A percentile compares a stretch with the other conserved stretches of the same genome.
phyloP scores from a whole-genome alignment of 495 filamentous ascomycete genomes.

The Daldinia concentrica region DNA sequence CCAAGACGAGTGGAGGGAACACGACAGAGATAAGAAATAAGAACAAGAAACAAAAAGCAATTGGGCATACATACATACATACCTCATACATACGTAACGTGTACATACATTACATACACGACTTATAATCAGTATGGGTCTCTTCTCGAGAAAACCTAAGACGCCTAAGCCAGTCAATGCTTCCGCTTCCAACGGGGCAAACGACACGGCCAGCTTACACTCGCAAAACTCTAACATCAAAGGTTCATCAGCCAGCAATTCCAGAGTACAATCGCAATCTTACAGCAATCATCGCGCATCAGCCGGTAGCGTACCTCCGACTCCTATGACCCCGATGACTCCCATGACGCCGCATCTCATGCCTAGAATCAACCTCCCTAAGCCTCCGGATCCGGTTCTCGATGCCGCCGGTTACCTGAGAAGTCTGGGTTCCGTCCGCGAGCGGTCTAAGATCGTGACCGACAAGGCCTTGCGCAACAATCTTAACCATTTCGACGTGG shows the following conservation, averaged over 20 bases:
- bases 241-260: constrained; percentile 39
- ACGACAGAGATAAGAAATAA: constrained; percentile 16
- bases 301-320: constrained; percentile 53
- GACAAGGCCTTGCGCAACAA: constrained; percentile 81
- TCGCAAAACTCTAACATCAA: constrained; percentile 48
- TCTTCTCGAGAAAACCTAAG: constrained; percentile 61
- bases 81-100: constrained; percentile 4
- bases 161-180: constrained; percentile 53
- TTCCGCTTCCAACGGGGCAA: constrained; percentile 41
- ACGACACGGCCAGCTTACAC: constrained; percentile 49
- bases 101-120: not conserved
- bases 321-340: constrained; percentile 47
- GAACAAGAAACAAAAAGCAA: constrained; percentile 29
- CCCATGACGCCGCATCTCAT: constrained; percentile 49
- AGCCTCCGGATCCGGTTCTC: constrained; percentile 85
- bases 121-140: constrained; percentile 52
- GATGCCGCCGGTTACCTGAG: constrained; percentile 93
- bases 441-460: constrained; percentile 75
- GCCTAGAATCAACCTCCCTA: constrained; percentile 74
- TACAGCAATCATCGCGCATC: constrained; percentile 44
- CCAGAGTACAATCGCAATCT: constrained; percentile 32
- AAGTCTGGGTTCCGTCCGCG: constrained; percentile 88
- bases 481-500: constrained; percentile 90
- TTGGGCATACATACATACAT: constrained; percentile 31
- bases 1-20: constrained; percentile 20